phyloP scores from a whole-genome alignment of 129 eudicot genomes.

The Escallonia rubra region DNA sequence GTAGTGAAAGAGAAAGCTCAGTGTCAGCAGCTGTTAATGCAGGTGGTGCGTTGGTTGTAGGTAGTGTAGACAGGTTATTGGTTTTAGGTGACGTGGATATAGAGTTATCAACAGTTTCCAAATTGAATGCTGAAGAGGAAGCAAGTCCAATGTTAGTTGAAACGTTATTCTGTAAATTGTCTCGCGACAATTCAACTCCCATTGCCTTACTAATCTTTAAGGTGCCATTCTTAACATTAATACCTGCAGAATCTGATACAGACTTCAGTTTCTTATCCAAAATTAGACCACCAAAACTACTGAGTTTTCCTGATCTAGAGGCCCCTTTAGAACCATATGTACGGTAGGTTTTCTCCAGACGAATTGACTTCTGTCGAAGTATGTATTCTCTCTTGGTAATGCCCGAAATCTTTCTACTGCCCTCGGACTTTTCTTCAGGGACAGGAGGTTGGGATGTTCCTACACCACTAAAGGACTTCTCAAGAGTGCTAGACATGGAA shows the following conservation, averaged over 20 bases:
- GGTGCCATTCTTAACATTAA: slow-evolving; percentile 52
- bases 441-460: slow-evolving; percentile 37
- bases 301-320: slow-evolving; percentile 60
- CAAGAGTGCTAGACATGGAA: slow-evolving; percentile 21
- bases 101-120: slow-evolving; percentile 20
- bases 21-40: slow-evolving; percentile 59
- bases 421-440: slow-evolving; percentile 50
- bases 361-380: slow-evolving; percentile 82
- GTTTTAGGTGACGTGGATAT: slow-evolving; percentile 35
- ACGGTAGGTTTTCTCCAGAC: slow-evolving; percentile 70
- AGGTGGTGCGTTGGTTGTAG: slow-evolving; percentile 28
- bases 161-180: slow-evolving; percentile 23
- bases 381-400: slow-evolving; percentile 76
- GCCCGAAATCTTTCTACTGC: slow-evolving; percentile 68
- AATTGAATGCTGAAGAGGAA: slow-evolving; percentile 26
- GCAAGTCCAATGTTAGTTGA: slow-evolving; percentile 23
- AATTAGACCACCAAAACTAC: slow-evolving; percentile 60
- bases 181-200: slow-evolving; percentile 47
- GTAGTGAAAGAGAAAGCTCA: slow-evolving; percentile 78
- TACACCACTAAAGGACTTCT: slow-evolving; percentile 43
- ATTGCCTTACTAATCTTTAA: slow-evolving; percentile 42
- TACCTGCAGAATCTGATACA: slow-evolving; percentile 56
- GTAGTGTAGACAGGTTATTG: slow-evolving; percentile 19
- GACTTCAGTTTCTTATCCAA: slow-evolving; percentile 72
- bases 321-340: slow-evolving; percentile 62